These are phyloP conservation scores for Volvariella volvacea DNA, from an alignment of 1,284 basidiomycete species.

Conservation along the genomic window DNA sequence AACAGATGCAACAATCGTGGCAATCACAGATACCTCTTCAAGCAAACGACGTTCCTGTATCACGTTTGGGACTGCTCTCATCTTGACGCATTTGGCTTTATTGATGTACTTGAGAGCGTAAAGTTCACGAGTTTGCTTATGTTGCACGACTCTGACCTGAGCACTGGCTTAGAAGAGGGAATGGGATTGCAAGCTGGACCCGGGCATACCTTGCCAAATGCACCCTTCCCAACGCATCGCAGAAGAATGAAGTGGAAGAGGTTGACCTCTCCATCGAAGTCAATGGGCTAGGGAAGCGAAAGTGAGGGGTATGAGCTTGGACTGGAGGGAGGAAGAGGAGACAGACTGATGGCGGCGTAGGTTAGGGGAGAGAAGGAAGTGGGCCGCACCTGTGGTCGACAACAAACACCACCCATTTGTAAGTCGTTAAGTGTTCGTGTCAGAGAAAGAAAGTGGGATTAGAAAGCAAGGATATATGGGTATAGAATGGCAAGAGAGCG, in stretches of 20 bases:
- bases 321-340: conserved; percentile 4
- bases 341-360: conserved; percentile 5
- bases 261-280: conserved; percentile 96
- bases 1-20: background rate
- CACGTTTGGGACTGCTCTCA: conserved; percentile 96
- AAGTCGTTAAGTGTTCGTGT: too few relatives aligned
- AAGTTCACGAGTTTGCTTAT: conserved; percentile 92
- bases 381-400: conserved; percentile 35
- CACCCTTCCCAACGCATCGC: conserved; percentile 94
- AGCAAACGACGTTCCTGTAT: conserved; percentile 90
- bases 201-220: conserved; percentile 85
- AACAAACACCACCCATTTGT: too few relatives aligned
- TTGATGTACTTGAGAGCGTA: conserved; percentile 99
- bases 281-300: conserved; percentile 67
- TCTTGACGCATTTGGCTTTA: conserved; percentile 95
- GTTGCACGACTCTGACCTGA: conserved; percentile 96
- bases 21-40: conserved; percentile 64
- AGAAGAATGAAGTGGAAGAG: conserved; percentile 96
- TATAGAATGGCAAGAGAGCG: too few relatives aligned
- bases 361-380: conserved; percentile 1
- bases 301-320: conserved; percentile 3
- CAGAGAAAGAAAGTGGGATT: too few relatives aligned
- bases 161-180: conserved; percentile 8
- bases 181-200: conserved; percentile 4
- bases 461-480: too few relatives aligned